A percentile compares a stretch with the other conserved stretches of the same genome.
These are phyloP conservation scores for Blastomyces parvus DNA, from an alignment of 2,329 filamentous ascomycete species.

Conservation along the genomic window DNA sequence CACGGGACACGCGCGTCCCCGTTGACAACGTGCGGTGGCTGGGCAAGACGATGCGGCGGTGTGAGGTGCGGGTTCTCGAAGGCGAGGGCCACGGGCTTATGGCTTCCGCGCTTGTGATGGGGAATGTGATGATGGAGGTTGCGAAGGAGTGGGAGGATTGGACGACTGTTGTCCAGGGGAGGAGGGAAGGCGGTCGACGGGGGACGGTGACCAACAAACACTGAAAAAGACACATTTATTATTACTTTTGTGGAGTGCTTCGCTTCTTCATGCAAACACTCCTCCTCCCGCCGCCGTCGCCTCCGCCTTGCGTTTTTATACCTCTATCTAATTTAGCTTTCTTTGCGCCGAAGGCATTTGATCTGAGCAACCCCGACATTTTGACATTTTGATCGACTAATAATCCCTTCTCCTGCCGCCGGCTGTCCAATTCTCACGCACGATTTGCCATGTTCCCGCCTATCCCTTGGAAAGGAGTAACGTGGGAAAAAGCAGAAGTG, in stretches of 20 bases:
- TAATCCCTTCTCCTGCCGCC: neutral
- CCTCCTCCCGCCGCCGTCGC: no score
- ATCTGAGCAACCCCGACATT: neutral
- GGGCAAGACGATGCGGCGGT: constrained; percentile 83
- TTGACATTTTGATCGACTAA: neutral
- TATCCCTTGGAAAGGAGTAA: neutral
- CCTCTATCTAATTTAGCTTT: neutral
- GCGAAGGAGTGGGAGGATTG: constrained; percentile 88
- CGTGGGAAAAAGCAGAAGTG: neutral
- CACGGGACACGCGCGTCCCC: constrained; percentile 79
- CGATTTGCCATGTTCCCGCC: neutral
- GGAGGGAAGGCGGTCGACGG: constrained; percentile 23
- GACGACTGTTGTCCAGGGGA: constrained; percentile 50
- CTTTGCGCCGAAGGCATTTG: neutral
- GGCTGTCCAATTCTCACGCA: neutral
- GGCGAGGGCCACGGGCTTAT: constrained; percentile 92
- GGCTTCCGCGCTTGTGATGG: constrained; percentile 91
- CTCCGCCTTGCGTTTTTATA: neutral
- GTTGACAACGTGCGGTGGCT: constrained; percentile 94
- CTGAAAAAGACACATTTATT: neutral
- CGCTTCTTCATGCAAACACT: no score
- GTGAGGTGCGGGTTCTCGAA: constrained; percentile 81
- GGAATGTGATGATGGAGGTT: constrained; percentile 87
- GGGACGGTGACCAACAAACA: constrained; percentile 18
- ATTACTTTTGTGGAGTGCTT: no score